phyloP scores from a whole-genome alignment of 2,329 filamentous ascomycete genomes.

The Graphilbum ipis-grandicollis region DNA sequence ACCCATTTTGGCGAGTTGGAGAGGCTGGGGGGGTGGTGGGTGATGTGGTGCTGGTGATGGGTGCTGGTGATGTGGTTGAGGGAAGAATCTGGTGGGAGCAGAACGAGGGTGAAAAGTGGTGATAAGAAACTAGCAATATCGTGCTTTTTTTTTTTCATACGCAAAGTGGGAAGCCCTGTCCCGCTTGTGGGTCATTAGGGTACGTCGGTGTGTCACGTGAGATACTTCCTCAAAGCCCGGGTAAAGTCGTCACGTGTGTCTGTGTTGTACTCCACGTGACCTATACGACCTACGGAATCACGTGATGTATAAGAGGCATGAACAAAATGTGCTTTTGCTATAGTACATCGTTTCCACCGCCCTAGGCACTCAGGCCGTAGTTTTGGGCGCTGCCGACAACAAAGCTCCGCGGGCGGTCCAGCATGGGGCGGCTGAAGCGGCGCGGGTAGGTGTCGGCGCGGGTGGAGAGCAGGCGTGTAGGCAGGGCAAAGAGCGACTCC shows the following conservation, averaged over 20 bases:
- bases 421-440: slow-evolving; percentile 2
- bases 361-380: slow-evolving; percentile 17
- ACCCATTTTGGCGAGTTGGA: slow-evolving; percentile 42
- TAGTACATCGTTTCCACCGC: neutral
- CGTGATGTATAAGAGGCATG: too few species aligned
- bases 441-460: slow-evolving; percentile 10
- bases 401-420: slow-evolving; percentile 20
- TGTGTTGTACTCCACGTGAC: too few species aligned
- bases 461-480: slow-evolving; percentile 6
- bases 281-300: too few species aligned
- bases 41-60: slow-evolving; percentile 11
- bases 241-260: neutral
- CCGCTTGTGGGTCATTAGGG: slow-evolving; percentile 2
- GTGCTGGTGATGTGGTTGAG: slow-evolving; percentile 1
- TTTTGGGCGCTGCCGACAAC: slow-evolving; percentile 18
- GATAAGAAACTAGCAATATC: neutral
- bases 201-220: slow-evolving; percentile 1
- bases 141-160: neutral
- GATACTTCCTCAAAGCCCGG: too few species aligned
- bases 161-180: neutral
- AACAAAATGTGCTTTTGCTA: too few species aligned
- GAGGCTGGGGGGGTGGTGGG: slow-evolving; percentile 13
- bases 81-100: neutral
- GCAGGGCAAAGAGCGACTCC: slow-evolving; percentile 16
- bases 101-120: neutral